Conservation (phyloP, 345 rosid genomes). For the rapeseed (Brassica napus) region DNA sequence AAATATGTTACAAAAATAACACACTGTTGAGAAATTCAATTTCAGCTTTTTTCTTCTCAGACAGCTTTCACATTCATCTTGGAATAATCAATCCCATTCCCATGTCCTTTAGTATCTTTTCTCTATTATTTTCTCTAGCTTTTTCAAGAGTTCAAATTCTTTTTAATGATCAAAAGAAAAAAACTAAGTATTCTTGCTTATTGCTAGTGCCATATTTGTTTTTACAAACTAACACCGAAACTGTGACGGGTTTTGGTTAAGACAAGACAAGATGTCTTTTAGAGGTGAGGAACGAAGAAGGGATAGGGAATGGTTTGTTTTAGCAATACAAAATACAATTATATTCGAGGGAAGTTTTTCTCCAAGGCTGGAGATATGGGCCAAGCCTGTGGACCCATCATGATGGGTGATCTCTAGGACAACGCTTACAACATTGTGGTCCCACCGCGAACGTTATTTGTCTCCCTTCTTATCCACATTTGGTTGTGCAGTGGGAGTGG, state of each 20-base stretch:
- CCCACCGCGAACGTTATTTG: constrained; percentile 27
- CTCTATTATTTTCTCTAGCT: not conserved
- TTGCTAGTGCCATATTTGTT: not conserved
- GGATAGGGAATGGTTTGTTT: constrained; percentile 1
- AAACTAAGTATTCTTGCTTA: not conserved
- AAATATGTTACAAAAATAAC: constrained; percentile 33
- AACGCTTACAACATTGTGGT: constrained; percentile 26
- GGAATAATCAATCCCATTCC: constrained; percentile 28
- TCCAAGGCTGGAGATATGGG: constrained; percentile 36
- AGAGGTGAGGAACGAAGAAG: not conserved
- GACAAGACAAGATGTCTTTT: constrained; percentile 15
- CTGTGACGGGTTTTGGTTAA: constrained; percentile 19
- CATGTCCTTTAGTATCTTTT: constrained; percentile 21
- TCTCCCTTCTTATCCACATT: constrained; percentile 31
- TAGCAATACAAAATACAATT: not conserved
- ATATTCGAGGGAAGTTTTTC: not conserved
- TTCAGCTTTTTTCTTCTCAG: not conserved
- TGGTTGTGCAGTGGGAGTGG: constrained; percentile 17
- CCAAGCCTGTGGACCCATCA: constrained; percentile 36
- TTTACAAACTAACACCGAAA: not conserved
- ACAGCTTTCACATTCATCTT: constrained; percentile 36
- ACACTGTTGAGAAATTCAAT: constrained; percentile 4
- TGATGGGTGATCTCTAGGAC: constrained; percentile 41
- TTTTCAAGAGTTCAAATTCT: not conserved
- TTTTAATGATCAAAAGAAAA: not conserved